Evolutionary conservation across 116 monocot genomes (phyloP).

Genomic region (Dioscorea cayenensis): DNA sequence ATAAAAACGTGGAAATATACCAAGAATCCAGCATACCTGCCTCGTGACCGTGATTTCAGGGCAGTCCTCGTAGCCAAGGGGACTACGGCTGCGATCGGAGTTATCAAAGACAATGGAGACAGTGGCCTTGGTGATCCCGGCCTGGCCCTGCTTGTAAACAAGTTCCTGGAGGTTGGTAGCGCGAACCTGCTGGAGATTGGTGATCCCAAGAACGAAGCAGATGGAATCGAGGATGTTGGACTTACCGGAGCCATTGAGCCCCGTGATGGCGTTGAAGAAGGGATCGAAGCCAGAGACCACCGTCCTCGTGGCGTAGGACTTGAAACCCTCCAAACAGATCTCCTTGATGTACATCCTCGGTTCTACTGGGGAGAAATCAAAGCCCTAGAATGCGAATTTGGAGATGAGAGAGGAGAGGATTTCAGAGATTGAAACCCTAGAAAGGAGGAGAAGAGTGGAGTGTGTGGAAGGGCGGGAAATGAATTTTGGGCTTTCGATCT

Average conservation of each 20-base stretch:
- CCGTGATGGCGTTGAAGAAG: conserved; percentile 97
- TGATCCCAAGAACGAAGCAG: conserved; percentile 97
- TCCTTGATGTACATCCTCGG: conserved; percentile 74
- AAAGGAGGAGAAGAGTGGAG: background rate
- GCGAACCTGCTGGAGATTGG: conserved; percentile 90
- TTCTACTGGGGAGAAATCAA: background rate
- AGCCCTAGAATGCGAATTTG: background rate
- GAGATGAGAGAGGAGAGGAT: background rate
- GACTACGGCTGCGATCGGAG: conserved; percentile 67
- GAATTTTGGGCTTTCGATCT: background rate
- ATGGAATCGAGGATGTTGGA: conserved; percentile 98
- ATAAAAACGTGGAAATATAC: background rate
- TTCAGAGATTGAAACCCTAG: conserved; percentile 27
- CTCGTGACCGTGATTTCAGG: conserved; percentile 89
- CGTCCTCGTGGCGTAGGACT: conserved; percentile 89
- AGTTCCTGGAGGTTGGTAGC: conserved; percentile 90
- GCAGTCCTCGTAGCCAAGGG: conserved; percentile 81
- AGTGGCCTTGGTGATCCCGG: conserved; percentile 93
- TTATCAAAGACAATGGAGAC: conserved; percentile 94
- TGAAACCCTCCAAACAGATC: conserved; percentile 89
- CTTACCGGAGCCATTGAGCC: conserved; percentile 95
- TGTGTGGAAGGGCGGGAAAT: background rate
- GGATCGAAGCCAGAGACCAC: conserved; percentile 95
- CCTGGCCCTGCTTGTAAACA: conserved; percentile 98
- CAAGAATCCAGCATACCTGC: conserved; percentile 31